Base-by-base conservation (phyloP, 1,284 basidiomycete species). In the Boletus smithii region DNA sequence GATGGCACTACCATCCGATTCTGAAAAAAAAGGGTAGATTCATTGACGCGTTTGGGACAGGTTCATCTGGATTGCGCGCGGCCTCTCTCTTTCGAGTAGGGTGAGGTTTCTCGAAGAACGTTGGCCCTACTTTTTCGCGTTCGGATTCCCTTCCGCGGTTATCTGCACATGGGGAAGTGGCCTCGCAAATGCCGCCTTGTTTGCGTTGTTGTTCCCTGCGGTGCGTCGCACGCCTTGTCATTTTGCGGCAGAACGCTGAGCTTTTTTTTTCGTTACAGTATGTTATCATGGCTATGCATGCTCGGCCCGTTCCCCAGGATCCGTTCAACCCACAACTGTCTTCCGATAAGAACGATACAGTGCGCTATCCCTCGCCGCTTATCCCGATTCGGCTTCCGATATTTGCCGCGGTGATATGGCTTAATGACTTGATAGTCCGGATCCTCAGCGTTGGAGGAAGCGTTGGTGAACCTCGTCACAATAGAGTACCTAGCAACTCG, bases 121-220 rank as follows among this genome's bases (percentile, higher is more conserved):
- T 38, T 92, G 89, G 89, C 78, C 85, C 2, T 92, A 91, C 65
- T 89, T 85, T 61, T 75, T 91, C 49, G 85, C 85, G 7, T 92
- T 91, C 53, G 90, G 89, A 77, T 50, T 88, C 10, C 82, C 86
- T 30, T 75, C 80, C 3, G 79, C 85, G 4, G 77, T 74, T 3
- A 68, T 85, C 26, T 91, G 87, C 61, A 83, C 76, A 53, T 82
- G 78, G 73, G 83, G 83, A 42, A 81, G 79, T 53, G 75, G 79
- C 38, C 76, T 91, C 26, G 85, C 87, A 13, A 91, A 85, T 58
- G 85, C 80, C 17, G 83, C 85, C 7, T 62, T 88, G 16, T 92
- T 91, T 58, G 87, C 88, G 0, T 73, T 91, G 35, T 62, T 91
- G 11, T 91, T 85, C 62, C 90, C 89, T 31, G 72, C 75, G 39